Base-by-base conservation (phyloP, 2,329 filamentous ascomycete genomes). In the Xylaria sp. region DNA sequence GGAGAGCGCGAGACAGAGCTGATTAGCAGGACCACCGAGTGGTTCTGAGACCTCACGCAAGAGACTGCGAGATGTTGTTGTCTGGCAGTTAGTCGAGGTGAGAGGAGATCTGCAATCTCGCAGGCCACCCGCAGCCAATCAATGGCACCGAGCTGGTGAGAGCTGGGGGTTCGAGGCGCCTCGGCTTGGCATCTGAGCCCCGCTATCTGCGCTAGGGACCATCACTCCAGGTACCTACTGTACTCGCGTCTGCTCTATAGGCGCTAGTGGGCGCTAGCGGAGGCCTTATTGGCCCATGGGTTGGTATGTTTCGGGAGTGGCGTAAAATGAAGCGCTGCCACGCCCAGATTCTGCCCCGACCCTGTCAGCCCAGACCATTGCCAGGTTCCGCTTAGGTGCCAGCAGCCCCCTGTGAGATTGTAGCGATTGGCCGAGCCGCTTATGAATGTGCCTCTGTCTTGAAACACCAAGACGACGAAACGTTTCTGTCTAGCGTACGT, bases 111-210 rank as follows among this genome's bases (percentile, higher is more conserved):
- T 58, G 60, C 52, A 58, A 59, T 62, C 33, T 23, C 37, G 25
- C 37, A 59, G n/a, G 55, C 51, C 62, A 54, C 57, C 54, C 63
- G 53, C 59, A 68, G 69, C 70, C 70, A 72, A 72, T 71, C 21
- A 55, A 67, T 64, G 64, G 67, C 63, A 63, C 62, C 63, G 37
- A 60, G 54, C 55, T 47, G 31, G 51, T 51, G 44, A 25, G 66
- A 68, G 41, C 68, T 70, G 69, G 67, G n/a, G 60, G 63, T 66
- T 41, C 43, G 48, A 54, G 57, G 61, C 66, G 69, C 66, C 63
- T 68, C 62, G 63, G 62, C 68, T 70, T 71, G 68, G 69, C 69
- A 66, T 59, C 59, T 47, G 13, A 31, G 49, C 54, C 59, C 41
- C 55, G 35, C 59, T 43, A 37, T 11, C 29, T n/a, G n/a, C 29